These are phyloP conservation scores for Mycena rosella DNA, from an alignment of 768 basidiomycete genomes.

Conservation along the genomic window DNA sequence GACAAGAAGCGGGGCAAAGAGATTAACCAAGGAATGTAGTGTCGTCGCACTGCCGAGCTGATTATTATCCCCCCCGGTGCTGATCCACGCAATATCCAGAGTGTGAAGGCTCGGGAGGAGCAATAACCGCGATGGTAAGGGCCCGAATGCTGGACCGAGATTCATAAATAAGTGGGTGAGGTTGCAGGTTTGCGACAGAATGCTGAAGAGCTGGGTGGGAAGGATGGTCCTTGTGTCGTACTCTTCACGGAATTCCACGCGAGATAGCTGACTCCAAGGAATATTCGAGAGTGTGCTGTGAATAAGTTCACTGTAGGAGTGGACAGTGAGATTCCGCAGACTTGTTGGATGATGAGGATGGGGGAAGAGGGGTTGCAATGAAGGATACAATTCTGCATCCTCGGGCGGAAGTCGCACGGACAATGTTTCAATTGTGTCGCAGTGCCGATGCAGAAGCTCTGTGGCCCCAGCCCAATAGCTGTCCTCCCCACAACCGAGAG, in stretches of 20 bases:
- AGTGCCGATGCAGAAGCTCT: constrained; percentile 4
- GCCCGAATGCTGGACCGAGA: background rate
- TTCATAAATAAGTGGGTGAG: constrained; percentile 6
- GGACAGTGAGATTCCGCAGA: constrained; percentile 5
- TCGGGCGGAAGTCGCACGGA: background rate
- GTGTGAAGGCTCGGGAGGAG: background rate
- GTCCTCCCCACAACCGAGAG: background rate
- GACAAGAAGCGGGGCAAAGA: constrained; percentile 4
- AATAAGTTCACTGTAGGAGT: background rate
- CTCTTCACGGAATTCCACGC: background rate
- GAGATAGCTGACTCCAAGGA: constrained; percentile 6
- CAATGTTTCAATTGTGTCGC: constrained; percentile 1
- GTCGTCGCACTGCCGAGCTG: background rate
- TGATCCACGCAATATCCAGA: constrained; percentile 10
- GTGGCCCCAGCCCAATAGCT: constrained; percentile 8
- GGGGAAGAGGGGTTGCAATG: background rate
- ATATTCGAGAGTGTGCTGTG: constrained; percentile 13
- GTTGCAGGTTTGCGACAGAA: background rate
- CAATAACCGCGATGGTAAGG: background rate
- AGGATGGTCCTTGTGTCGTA: constrained; percentile 3
- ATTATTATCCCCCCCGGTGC: background rate
- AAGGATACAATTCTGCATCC: background rate
- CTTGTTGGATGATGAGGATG: constrained; percentile 8
- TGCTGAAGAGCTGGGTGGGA: background rate
- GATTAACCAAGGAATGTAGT: background rate